These are phyloP conservation scores for Penicillium sclerotigenum DNA, from an alignment of 2,329 filamentous ascomycete genomes.

Conservation along the genomic window DNA sequence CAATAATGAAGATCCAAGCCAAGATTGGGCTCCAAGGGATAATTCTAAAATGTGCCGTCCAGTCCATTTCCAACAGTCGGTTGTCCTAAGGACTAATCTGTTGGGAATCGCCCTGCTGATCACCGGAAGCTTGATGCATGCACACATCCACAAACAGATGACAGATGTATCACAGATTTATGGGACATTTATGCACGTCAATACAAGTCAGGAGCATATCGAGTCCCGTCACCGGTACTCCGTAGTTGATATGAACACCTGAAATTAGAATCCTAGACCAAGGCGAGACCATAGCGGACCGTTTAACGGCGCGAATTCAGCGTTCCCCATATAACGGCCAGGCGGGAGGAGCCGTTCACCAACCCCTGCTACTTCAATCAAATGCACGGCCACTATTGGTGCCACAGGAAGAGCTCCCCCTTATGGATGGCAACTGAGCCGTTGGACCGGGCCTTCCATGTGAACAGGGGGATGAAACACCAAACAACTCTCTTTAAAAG, in stretches of 20 bases:
- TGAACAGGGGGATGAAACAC: constrained; percentile 3
- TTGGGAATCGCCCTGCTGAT: constrained; percentile 15
- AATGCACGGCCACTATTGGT: constrained; percentile 2
- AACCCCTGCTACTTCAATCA: constrained; percentile 1
- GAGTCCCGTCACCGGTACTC: neutral
- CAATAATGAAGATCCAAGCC: neutral
- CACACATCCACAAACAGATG: neutral
- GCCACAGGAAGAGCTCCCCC: neutral
- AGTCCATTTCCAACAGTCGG: neutral
- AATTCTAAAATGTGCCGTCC: neutral
- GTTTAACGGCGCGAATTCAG: constrained; percentile 3
- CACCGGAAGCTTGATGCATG: neutral
- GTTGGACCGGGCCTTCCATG: constrained; percentile 6
- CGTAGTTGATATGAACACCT: neutral
- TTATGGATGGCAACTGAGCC: neutral
- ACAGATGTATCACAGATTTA: neutral
- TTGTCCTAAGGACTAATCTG: neutral
- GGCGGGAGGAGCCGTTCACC: constrained; percentile 19
- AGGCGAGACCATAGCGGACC: constrained; percentile 16
- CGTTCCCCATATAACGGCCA: constrained; percentile 18
- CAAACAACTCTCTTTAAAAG: too few relatives aligned
- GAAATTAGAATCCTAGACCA: neutral
- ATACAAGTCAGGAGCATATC: neutral
- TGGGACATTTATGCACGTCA: neutral
- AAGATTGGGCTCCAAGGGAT: neutral